Base-by-base conservation (phyloP, 2,329 filamentous ascomycete genomes). In the Neofusicoccum parvum region DNA sequence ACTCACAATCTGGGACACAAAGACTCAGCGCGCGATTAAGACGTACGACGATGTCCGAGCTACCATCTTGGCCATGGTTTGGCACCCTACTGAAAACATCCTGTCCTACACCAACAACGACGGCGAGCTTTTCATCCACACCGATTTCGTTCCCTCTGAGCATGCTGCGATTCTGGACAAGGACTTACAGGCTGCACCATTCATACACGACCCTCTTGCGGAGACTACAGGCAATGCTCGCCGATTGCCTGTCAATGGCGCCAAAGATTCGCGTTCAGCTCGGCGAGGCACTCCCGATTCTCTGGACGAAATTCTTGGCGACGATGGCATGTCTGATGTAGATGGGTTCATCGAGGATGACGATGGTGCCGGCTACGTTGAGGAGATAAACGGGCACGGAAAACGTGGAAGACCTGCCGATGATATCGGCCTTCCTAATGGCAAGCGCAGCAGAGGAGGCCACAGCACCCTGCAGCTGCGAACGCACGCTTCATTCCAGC, bases 331-430 rank as follows among this genome's bases (percentile, higher is more conserved):
- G 82, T 81, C 80, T 12, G 84, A 85, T 49, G 86, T 84, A 23
- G 91, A 92, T 48, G 92, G 92, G 68, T 99, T 98, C 75, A 92
- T 99, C 1, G 88, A 93, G 5, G 95, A 99, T 72, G 95, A 99
- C 69, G 95, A 99, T 74, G 94, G 94, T 11, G 94, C 93, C 39
- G 95, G 94, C 48, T 98, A 98, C 77, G 86, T 88, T 1, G 80
- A 89, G 46, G 71, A 70, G 27, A 80, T 88, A 17, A 91, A 89
- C 68, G 78, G 78, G 71, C 87, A 82, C 67, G 87, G 88, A 5
- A 92, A 92, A 73, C 84, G 89, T 54, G 80, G 83, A 20, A 81
- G 75, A 37, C 80, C 85, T 72, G 70, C 84, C 2, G 80, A 80
- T 59, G 78, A 79, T 5, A 60, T 71, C 1, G 79, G 81, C 66